These are phyloP conservation scores for Phytopythium helicoides DNA, from an alignment of 352 stramenopile genomes.

Conservation along the genomic window DNA sequence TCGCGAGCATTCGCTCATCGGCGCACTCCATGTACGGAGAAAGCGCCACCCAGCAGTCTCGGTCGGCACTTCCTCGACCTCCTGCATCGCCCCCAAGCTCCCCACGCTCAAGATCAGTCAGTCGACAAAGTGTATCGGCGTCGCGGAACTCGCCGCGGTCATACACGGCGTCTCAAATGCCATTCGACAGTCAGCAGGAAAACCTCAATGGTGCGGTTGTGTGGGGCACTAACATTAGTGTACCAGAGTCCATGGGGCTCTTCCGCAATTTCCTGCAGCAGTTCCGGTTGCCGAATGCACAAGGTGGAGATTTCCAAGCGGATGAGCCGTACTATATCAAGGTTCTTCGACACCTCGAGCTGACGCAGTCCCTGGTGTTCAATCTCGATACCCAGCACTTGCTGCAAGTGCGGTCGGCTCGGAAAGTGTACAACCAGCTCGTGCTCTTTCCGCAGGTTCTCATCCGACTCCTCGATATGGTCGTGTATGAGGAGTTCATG, in stretches of 20 bases:
- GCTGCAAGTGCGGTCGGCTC: constrained; percentile 63
- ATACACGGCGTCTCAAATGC: constrained; percentile 8
- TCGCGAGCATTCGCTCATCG: constrained; percentile 9
- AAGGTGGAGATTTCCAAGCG: not conserved
- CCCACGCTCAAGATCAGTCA: constrained; percentile 45
- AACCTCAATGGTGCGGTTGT: constrained; percentile 85
- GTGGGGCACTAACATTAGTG: constrained; percentile 93
- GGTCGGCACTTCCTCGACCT: constrained; percentile 43
- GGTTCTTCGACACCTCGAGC: constrained; percentile 65
- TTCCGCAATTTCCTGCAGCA: constrained; percentile 90
- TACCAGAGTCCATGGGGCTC: constrained; percentile 88
- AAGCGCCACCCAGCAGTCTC: constrained; percentile 14
- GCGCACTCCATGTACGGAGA: constrained; percentile 27
- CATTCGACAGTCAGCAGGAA: constrained; percentile 33
- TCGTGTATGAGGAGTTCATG: constrained; percentile 91
- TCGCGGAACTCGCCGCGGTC: constrained; percentile 14
- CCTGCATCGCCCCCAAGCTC: constrained; percentile 65
- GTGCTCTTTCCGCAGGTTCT: constrained; percentile 95
- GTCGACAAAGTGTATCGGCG: constrained; percentile 33
- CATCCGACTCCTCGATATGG: constrained; percentile 96
- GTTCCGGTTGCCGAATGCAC: constrained; percentile 45
- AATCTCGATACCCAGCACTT: constrained; percentile 93
- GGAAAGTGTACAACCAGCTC: constrained; percentile 96
- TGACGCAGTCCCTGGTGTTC: constrained; percentile 85
- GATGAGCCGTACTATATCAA: constrained; percentile 77